phyloP scores from a whole-genome alignment of 176 grass and related monocot species.

The Metroxylon sagu region DNA sequence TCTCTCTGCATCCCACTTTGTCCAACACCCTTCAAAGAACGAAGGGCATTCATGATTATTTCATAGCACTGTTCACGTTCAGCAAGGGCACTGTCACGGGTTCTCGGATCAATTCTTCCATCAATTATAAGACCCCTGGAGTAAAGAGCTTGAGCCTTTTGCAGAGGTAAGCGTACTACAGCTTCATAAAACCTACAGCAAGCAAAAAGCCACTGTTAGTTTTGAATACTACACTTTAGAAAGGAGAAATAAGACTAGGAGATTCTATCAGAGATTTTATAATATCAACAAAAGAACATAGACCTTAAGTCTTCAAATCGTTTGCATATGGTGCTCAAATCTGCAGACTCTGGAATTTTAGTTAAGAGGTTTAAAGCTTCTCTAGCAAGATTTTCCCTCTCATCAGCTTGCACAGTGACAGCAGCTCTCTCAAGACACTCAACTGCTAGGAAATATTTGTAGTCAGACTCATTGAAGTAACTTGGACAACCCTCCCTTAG shows the following conservation, averaged over 20 bases:
- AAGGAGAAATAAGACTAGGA: too few species aligned
- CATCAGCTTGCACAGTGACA: conserved; percentile 42
- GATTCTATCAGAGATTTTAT: background rate
- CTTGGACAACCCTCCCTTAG: conserved; percentile 87
- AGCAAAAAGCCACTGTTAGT: conserved; percentile 16
- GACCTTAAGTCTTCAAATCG: conserved; percentile 95
- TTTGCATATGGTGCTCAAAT: conserved; percentile 89
- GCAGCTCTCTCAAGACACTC: conserved; percentile 87
- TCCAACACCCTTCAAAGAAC: conserved; percentile 51
- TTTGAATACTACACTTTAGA: background rate
- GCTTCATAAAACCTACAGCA: conserved; percentile 75
- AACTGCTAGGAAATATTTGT: conserved; percentile 90
- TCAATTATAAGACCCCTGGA: conserved; percentile 42
- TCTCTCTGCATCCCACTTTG: conserved; percentile 30
- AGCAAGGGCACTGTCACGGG: conserved; percentile 31
- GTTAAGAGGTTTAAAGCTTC: conserved; percentile 81
- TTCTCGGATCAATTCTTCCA: conserved; percentile 45
- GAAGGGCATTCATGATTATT: conserved; percentile 75
- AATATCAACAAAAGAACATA: background rate
- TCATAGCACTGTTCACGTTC: conserved; percentile 79
- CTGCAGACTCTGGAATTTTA: conserved; percentile 73
- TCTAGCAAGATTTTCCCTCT: conserved; percentile 72
- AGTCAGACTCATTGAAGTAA: conserved; percentile 91
- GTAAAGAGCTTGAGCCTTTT: conserved; percentile 83
- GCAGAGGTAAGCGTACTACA: conserved; percentile 76